Percentiles rank a stretch among this genome's conserved stretches.
Evolutionary conservation across 305 asterid genomes (phyloP).

Genomic region (Solanum chacoense): DNA sequence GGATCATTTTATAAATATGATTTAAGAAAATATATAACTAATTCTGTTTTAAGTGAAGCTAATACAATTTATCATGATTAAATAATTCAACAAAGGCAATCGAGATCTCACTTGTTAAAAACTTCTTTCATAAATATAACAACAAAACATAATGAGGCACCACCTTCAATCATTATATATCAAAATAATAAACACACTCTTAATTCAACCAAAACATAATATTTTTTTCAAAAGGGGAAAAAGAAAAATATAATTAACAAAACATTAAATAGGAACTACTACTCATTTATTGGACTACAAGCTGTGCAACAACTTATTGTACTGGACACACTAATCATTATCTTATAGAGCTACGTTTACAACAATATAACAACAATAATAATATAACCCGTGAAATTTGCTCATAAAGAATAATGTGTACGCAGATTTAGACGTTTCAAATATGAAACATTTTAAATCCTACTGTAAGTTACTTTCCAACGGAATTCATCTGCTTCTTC

Average conservation of each 20-base stretch:
- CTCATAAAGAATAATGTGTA: no score
- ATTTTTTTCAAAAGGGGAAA: not conserved
- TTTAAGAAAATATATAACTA: no score
- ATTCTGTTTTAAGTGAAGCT: no score
- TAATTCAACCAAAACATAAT: not conserved
- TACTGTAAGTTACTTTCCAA: conserved; percentile 16
- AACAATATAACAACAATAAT: not conserved
- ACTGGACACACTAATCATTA: not conserved
- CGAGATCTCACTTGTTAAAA: not conserved
- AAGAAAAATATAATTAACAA: not conserved
- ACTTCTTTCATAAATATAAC: not conserved
- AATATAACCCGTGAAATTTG: not conserved
- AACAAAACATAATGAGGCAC: not conserved
- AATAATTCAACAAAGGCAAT: no score
- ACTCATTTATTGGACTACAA: not conserved
- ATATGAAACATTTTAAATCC: not conserved
- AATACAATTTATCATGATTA: not conserved
- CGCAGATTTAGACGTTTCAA: not conserved
- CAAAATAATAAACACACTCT: not conserved
- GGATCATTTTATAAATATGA: no score
- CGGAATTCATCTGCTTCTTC: conserved; percentile 5
- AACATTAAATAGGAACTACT: not conserved
- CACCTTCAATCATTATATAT: not conserved
- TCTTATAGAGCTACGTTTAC: not conserved
- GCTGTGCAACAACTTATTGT: not conserved